A percentile compares a stretch with the other conserved stretches of the same genome.
phyloP scores from a whole-genome alignment of 176 grass and related monocot species.

The Juncus effusus region DNA sequence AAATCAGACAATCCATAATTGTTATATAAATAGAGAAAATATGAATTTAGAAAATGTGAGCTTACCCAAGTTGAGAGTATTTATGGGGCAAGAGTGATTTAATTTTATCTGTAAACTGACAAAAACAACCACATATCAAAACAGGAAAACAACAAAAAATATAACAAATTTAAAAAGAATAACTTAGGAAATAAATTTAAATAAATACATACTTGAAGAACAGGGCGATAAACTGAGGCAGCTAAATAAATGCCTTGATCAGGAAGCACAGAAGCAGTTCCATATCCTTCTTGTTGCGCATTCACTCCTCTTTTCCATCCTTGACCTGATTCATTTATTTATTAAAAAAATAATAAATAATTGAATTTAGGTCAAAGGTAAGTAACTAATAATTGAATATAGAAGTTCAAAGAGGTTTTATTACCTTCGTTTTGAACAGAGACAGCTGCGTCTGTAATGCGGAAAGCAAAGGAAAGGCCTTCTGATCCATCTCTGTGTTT shows the following conservation, averaged over 20 bases:
- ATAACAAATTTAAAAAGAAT: neutral
- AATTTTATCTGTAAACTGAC: constrained; percentile 96
- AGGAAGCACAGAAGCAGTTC: constrained; percentile 73
- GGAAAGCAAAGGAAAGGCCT: constrained; percentile 97
- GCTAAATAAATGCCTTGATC: constrained; percentile 98
- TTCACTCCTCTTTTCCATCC: constrained; percentile 83
- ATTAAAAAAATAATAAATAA: constrained; percentile 23
- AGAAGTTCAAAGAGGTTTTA: neutral
- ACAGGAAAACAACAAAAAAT: neutral
- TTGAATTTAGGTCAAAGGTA: constrained; percentile 1
- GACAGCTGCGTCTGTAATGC: constrained; percentile 77
- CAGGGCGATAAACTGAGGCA: constrained; percentile 93
- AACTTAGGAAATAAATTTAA: no score
- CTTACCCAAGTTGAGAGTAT: constrained; percentile 80
- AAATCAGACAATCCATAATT: constrained; percentile 23
- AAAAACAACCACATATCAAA: constrained; percentile 5
- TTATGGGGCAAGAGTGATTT: constrained; percentile 73
- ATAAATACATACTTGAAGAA: constrained; percentile 55
- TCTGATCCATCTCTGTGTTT: constrained; percentile 89
- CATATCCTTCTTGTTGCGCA: constrained; percentile 92
- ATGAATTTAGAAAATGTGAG: constrained; percentile 19
- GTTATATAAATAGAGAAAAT: constrained; percentile 26
- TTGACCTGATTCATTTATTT: constrained; percentile 42
- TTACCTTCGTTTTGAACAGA: constrained; percentile 61
- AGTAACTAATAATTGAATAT: constrained; percentile 25